Conservation (phyloP, 257 asterid genomes). For the Anisodus acutangulus region DNA sequence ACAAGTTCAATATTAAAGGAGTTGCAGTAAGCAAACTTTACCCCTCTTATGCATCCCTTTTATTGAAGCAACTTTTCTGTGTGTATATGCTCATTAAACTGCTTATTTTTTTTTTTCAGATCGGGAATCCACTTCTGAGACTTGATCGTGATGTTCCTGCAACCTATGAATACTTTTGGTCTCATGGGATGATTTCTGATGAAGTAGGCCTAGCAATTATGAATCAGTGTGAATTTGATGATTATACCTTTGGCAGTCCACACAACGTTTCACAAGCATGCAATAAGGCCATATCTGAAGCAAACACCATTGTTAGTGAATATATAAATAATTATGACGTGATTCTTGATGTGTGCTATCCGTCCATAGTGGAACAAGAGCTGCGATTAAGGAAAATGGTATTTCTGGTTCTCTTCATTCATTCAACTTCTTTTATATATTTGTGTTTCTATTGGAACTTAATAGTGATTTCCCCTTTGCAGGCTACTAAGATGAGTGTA, state of each 20-base stretch:
- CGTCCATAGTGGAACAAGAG: conserved; percentile 91
- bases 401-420: conserved; percentile 23
- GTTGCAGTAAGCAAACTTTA: conserved; percentile 64
- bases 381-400: conserved; percentile 79
- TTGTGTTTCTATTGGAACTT: neutral
- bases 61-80: neutral
- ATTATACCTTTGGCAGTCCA: conserved; percentile 69
- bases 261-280: conserved; percentile 77
- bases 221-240: conserved; percentile 85
- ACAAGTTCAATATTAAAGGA: conserved; percentile 92
- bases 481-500: conserved; percentile 82
- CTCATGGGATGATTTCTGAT: conserved; percentile 98
- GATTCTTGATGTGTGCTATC: conserved; percentile 92
- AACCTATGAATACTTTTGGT: conserved; percentile 84
- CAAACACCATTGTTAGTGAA: conserved; percentile 68
- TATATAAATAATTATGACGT: conserved; percentile 84
- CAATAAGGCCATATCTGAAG: conserved; percentile 61
- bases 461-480: conserved; percentile 30
- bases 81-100: neutral
- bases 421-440: neutral
- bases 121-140: conserved; percentile 92
- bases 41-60: neutral
- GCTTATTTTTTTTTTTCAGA: conserved; percentile 49
- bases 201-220: conserved; percentile 75
- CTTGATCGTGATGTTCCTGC: conserved; percentile 91